Conservation (phyloP, 1,139 yeast species). For the Geotrichum carabidarum region DNA sequence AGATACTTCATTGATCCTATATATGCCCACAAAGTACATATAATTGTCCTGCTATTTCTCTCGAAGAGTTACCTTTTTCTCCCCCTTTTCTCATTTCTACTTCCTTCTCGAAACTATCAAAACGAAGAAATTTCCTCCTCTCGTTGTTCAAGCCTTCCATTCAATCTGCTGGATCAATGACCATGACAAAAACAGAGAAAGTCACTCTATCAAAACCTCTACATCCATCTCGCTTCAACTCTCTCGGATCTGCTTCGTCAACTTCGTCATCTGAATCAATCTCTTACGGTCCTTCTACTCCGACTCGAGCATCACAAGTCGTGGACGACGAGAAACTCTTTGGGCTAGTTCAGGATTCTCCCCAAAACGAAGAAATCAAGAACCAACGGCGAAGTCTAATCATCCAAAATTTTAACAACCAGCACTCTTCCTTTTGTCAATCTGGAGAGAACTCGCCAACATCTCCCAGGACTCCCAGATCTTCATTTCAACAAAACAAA, state of each 20-base stretch:
- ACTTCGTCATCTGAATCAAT: background rate
- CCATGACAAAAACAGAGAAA: background rate
- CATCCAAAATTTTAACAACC: slow-evolving; percentile 14
- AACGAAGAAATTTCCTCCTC: background rate
- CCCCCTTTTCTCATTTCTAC: background rate
- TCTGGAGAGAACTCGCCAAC: background rate
- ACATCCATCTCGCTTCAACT: background rate
- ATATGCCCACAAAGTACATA: too few species aligned
- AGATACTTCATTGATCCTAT: too few species aligned
- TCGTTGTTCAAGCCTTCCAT: background rate
- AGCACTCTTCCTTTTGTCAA: slow-evolving; percentile 5
- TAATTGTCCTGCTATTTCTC: too few species aligned
- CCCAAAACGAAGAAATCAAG: slow-evolving; percentile 2
- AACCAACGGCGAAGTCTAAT: slow-evolving; percentile 10
- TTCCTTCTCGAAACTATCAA: background rate
- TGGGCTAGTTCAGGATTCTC: slow-evolving; percentile 1
- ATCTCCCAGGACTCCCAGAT: background rate
- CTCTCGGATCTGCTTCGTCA: background rate
- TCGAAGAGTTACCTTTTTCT: too few species aligned
- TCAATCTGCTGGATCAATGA: background rate
- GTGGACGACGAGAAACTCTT: slow-evolving; percentile 3
- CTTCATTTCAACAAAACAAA: slow-evolving; percentile 1
- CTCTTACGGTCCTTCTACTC: background rate
- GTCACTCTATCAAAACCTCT: background rate
- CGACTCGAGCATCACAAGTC: background rate